Evolutionary conservation across 176 grass and related monocot species (phyloP).

Genomic region (Secale cereale): DNA sequence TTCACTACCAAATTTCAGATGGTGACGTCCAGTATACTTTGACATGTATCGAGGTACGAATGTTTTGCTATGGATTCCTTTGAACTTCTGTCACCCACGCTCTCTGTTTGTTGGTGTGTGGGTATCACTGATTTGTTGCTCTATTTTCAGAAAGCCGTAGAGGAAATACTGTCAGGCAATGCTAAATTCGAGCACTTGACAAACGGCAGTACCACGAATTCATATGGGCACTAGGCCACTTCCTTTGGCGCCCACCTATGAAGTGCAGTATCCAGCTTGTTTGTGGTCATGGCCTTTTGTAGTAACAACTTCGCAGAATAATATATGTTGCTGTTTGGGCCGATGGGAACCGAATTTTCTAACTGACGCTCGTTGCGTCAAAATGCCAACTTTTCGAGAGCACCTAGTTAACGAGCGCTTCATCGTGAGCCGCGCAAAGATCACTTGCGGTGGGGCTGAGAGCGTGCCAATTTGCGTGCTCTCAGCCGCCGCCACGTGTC

Average conservation of each 20-base stretch:
- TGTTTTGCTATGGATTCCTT: neutral
- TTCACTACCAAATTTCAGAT: conserved; percentile 95
- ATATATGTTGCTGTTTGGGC: conserved; percentile 7
- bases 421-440: no score
- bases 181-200: conserved; percentile 36
- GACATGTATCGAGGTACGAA: conserved; percentile 69
- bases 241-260: neutral
- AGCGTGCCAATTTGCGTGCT: no score
- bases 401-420: no score
- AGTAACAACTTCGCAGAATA: neutral
- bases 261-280: neutral
- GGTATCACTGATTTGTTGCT: neutral
- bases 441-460: no score
- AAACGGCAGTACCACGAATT: conserved; percentile 23
- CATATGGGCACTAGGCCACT: conserved; percentile 41
- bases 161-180: conserved; percentile 44
- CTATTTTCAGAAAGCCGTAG: conserved; percentile 65
- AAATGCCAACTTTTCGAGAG: no score
- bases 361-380: no score
- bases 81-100: neutral
- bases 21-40: conserved; percentile 71
- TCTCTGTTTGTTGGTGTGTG: neutral
- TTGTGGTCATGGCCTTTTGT: neutral
- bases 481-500: no score
- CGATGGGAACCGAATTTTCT: no score